phyloP scores from a whole-genome alignment of 768 basidiomycete species.

The Suillus variegatus region DNA sequence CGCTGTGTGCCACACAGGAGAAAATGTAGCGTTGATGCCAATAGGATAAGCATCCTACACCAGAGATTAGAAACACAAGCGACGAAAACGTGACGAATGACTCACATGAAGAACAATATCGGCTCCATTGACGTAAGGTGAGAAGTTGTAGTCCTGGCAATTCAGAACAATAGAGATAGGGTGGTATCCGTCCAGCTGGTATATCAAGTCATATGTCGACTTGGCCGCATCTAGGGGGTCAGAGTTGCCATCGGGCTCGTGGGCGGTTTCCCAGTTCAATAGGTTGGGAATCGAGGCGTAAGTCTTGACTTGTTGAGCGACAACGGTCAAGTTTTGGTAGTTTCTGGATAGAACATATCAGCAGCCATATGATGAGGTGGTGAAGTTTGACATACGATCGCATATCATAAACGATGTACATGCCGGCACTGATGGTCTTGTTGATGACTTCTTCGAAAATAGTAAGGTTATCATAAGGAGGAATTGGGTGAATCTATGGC shows the following conservation, averaged over 20 bases:
- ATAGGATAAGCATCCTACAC: slow-evolving; percentile 30
- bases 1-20: slow-evolving; percentile 56
- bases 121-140: slow-evolving; percentile 57
- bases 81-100: slow-evolving; percentile 39
- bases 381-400: slow-evolving; percentile 41
- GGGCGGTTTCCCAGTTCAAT: slow-evolving; percentile 70
- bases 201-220: slow-evolving; percentile 46
- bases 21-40: slow-evolving; percentile 63
- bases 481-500: slow-evolving; percentile 67
- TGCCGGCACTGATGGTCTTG: slow-evolving; percentile 18
- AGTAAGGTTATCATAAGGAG: slow-evolving; percentile 61
- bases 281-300: slow-evolving; percentile 69
- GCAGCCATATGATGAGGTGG: background rate
- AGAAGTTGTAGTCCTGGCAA: slow-evolving; percentile 63
- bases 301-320: slow-evolving; percentile 62
- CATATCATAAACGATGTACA: slow-evolving; percentile 83
- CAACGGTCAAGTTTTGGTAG: slow-evolving; percentile 62
- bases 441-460: slow-evolving; percentile 24
- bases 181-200: slow-evolving; percentile 55
- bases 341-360: slow-evolving; percentile 29
- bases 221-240: slow-evolving; percentile 64
- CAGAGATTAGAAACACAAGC: background rate
- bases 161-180: slow-evolving; percentile 57
- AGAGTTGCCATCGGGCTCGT: slow-evolving; percentile 70
- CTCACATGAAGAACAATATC: slow-evolving; percentile 72